These are phyloP conservation scores for Taiwanofungus camphoratus DNA, from an alignment of 1,284 basidiomycete species.

Conservation along the genomic window DNA sequence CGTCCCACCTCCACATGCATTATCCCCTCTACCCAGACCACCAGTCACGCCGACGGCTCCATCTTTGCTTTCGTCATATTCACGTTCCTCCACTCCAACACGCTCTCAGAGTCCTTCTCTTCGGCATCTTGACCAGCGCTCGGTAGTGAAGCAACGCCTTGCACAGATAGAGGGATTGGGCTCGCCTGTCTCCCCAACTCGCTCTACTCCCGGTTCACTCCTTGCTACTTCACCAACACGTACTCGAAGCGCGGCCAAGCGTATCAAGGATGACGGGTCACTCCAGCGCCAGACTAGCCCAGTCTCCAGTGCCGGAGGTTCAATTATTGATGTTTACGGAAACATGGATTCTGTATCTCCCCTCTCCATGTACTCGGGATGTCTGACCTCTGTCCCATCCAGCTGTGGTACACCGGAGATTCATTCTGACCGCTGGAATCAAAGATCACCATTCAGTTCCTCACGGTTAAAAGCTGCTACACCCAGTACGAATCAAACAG, in stretches of 20 bases:
- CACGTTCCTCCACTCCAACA: slow-evolving; percentile 15
- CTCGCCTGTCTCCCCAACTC: slow-evolving; percentile 13
- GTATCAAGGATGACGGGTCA: background rate
- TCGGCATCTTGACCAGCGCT: slow-evolving; percentile 41
- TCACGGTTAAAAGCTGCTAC: slow-evolving; percentile 7
- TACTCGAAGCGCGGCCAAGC: background rate
- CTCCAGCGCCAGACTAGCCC: slow-evolving; percentile 16
- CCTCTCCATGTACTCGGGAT: slow-evolving; percentile 16
- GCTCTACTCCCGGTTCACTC: background rate
- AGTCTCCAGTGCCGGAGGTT: slow-evolving; percentile 13
- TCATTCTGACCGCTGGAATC: background rate
- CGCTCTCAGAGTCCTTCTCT: slow-evolving; percentile 45
- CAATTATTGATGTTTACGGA: slow-evolving; percentile 21
- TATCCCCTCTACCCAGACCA: slow-evolving; percentile 17
- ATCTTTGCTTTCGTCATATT: slow-evolving; percentile 7
- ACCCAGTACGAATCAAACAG: no score
- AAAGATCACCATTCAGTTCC: background rate
- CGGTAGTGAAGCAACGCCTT: slow-evolving; percentile 47
- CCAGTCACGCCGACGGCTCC: slow-evolving; percentile 13
- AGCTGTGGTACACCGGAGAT: background rate
- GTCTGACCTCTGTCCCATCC: slow-evolving; percentile 16
- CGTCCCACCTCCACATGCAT: slow-evolving; percentile 3
- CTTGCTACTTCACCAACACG: slow-evolving; percentile 4
- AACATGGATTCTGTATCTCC: slow-evolving; percentile 10
- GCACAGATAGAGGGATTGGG: slow-evolving; percentile 33